Evolutionary conservation across 768 basidiomycete genomes (phyloP).

Genomic region (Austroboletus festivus): DNA sequence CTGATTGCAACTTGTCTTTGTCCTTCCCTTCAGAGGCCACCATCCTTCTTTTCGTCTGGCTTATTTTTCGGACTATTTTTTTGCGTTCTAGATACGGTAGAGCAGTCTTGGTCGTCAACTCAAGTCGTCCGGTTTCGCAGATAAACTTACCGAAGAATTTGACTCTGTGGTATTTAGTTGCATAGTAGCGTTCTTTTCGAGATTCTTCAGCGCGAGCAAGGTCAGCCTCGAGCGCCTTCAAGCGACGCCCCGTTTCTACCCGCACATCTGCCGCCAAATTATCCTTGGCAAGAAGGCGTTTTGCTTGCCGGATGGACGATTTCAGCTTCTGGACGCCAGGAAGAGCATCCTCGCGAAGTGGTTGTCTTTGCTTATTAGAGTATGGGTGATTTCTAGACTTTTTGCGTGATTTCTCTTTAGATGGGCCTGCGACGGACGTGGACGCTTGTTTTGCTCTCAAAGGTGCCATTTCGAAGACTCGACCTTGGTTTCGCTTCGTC

Average conservation of each 20-base stretch:
- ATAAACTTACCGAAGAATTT: constrained; percentile 85
- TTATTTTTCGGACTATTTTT: constrained; percentile 78
- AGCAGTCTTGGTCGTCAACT: background rate
- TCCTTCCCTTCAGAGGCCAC: constrained; percentile 35
- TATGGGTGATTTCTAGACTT: constrained; percentile 14
- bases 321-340: constrained; percentile 88
- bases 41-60: constrained; percentile 58
- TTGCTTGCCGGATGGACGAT: constrained; percentile 77
- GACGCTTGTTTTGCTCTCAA: constrained; percentile 11
- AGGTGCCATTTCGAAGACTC: constrained; percentile 17
- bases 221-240: constrained; percentile 73
- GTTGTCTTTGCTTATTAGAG: constrained; percentile 3
- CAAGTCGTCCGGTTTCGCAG: background rate
- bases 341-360: constrained; percentile 14
- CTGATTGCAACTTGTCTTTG: constrained; percentile 40
- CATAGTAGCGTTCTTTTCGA: constrained; percentile 69
- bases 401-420: constrained; percentile 14
- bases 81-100: constrained; percentile 61
- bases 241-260: constrained; percentile 74
- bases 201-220: constrained; percentile 59
- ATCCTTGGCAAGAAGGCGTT: constrained; percentile 80
- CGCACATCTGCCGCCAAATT: constrained; percentile 82
- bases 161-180: constrained; percentile 80
- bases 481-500: too few species aligned
- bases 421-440: constrained; percentile 7